Conservation (phyloP, 2,329 filamentous ascomycete genomes). For the Fusarium stilboides region DNA sequence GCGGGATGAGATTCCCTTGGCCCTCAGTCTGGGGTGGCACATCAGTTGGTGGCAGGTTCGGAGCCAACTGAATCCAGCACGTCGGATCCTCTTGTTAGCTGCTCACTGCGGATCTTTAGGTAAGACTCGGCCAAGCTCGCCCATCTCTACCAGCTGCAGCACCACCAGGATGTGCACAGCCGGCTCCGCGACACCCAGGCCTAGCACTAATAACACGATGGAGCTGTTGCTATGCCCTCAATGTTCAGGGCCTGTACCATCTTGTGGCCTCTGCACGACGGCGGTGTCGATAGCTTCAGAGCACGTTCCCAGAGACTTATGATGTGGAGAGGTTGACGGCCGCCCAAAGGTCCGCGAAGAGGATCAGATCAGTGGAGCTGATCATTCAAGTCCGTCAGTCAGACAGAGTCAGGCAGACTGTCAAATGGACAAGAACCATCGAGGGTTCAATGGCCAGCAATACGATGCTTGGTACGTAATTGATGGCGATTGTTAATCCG, state of each 20-base stretch:
- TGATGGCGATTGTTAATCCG: constrained; percentile 12
- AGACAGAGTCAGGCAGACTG: constrained; percentile 20
- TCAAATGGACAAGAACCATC: constrained; percentile 14
- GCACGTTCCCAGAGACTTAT: constrained; percentile 46
- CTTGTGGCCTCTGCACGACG: constrained; percentile 45
- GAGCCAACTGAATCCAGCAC: constrained; percentile 46
- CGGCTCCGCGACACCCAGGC: constrained; percentile 50
- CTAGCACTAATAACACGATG: constrained; percentile 41
- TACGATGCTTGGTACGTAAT: constrained; percentile 30
- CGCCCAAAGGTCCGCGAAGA: constrained; percentile 26
- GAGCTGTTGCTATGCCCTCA: constrained; percentile 45
- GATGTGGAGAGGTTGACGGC: constrained; percentile 37
- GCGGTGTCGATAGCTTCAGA: constrained; percentile 51
- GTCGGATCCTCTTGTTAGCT: constrained; percentile 46
- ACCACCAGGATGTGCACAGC: constrained; percentile 45
- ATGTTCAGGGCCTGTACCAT: constrained; percentile 40
- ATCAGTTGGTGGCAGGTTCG: constrained; percentile 37
- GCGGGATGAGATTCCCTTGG: constrained; percentile 43
- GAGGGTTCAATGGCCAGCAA: constrained; percentile 34
- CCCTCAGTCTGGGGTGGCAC: constrained; percentile 40
- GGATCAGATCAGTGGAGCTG: constrained; percentile 48
- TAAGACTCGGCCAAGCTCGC: constrained; percentile 34
- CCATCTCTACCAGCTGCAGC: constrained; percentile 23
- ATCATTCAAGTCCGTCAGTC: constrained; percentile 9
- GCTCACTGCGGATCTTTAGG: constrained; percentile 44